These are phyloP conservation scores for Scenedesmus sp. DNA, from an alignment of 163 green algal genomes.

Conservation along the genomic window DNA sequence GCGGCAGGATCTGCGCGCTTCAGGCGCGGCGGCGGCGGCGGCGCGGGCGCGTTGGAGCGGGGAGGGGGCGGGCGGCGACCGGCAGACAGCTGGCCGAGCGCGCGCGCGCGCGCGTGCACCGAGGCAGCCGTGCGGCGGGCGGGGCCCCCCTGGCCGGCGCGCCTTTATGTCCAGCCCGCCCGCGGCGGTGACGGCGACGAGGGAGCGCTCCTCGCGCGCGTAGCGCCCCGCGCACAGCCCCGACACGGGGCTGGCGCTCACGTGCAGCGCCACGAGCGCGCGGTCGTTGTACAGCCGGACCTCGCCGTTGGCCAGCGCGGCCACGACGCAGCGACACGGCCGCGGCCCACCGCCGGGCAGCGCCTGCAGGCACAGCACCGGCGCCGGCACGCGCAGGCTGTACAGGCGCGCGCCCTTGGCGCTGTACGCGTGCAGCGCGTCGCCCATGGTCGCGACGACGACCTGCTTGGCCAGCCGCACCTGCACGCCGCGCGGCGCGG, in stretches of 20 bases:
- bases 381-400: slow-evolving; percentile 66
- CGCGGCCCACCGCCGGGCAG: slow-evolving; percentile 51
- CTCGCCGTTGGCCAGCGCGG: slow-evolving; percentile 72
- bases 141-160: too few species aligned
- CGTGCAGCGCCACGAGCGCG: slow-evolving; percentile 60
- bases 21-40: too few species aligned
- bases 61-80: too few species aligned
- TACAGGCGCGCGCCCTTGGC: slow-evolving; percentile 69
- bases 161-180: slow-evolving; percentile 78
- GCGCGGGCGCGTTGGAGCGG: too few species aligned
- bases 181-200: slow-evolving; percentile 55
- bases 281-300: slow-evolving; percentile 72
- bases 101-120: too few species aligned
- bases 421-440: slow-evolving; percentile 71
- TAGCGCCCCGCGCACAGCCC: slow-evolving; percentile 72
- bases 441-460: slow-evolving; percentile 79
- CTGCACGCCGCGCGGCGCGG: slow-evolving; percentile 27
- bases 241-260: slow-evolving; percentile 51
- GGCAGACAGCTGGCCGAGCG: too few species aligned
- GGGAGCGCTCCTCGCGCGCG: slow-evolving; percentile 76
- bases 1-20: slow-evolving; percentile 67
- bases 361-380: slow-evolving; percentile 65
- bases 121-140: too few species aligned
- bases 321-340: slow-evolving; percentile 59
- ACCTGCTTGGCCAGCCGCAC: slow-evolving; percentile 55